Evolutionary conservation across 306 rosid genomes (phyloP), one percentile per base, ranked within the genome.

Genomic region (Castanopsis chinensis): DNA sequence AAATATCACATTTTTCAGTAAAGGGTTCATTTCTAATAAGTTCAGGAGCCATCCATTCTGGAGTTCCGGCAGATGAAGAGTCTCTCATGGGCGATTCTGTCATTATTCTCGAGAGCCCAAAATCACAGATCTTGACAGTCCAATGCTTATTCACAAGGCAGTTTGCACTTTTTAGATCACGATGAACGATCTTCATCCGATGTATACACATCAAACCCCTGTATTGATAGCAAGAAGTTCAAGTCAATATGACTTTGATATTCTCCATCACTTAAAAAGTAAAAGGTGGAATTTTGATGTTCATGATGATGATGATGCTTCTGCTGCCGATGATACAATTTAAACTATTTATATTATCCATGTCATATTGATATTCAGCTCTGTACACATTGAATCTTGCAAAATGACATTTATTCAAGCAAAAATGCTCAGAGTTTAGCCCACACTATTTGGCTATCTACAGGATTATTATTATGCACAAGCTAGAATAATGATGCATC

Each of bases 21-120:
- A 91, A 93, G 59, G 98, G 98, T 79, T 96, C 99, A 11, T 90
- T 96, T 87, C 94, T 90, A 63, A 96, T 90, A 55, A 93, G 99
- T 83, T 96, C 98, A 70, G 99, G 99, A 75, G 99, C 99, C 99
- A 96, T 96, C 99, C 99, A 96, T 83, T 96, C 99, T 4, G 99
- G 99, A 71, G 99, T 96, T 84, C 99, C 99, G 2, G 98, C 98
- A 6, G 98, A 93, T 6, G 96, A 83, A 27, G 93, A 84, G 80
- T 89, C 97, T 72, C 77, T 86, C 79, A 87, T 85, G 60, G 97
- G 87, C 76, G 86, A 78, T 12, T 89, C 90, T 1, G 74, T 83
- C 88, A 89, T 85, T 80, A 93, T 87, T 83, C 96, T 91, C 49
- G 99, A 96, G 74, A 96, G 98, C 80, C 99, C 99, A 82, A 96